Evolutionary conservation across 768 basidiomycete genomes (phyloP), one percentile per base, ranked within the genome.

Genomic region (Aureoboletus auriporus): DNA sequence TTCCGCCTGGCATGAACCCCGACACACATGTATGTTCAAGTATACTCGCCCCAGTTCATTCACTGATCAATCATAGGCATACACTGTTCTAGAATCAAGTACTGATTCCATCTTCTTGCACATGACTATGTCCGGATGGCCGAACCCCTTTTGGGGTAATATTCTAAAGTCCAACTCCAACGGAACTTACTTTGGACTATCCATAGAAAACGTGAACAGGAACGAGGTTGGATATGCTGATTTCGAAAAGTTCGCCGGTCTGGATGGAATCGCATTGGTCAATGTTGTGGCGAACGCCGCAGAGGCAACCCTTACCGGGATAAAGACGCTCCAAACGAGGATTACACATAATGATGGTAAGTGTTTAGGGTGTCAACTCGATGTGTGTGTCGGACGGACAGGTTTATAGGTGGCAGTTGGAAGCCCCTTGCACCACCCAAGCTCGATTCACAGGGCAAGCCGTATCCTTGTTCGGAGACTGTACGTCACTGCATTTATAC

Each of bases 111-210:
- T 99, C 53, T 99, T 99, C 82, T 66, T 99, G 10, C 95, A 95
- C 60, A 87, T 95, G 75, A 98, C 96, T 0, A 95, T 89, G 74
- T 90, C 89, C 16, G 82, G 89, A 50, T 70, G 75, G 13, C 76
- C 79, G 0, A 75, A 72, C 17, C 89, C 85, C 3, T 87, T 75
- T 62, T 98, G 89, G 85, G 96, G 96, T 31, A 87, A 80, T 60
- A 85, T 98, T 56, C 78, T 93, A 51, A 95, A 95, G 68, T 96
- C 94, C 27, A 98, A 99, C 67, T 97, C 89, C 28, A 99, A 99
- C 59, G 96, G 96, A 33, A 99, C 96, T 0, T 97, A 96, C 73
- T 99, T 93, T 64, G 85, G 89, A 17, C 65, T 93, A 10, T 90
- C 93, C 1, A 60, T 89, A 34, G 86, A 90, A 56, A 77, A 93